Evolutionary conservation across 1,284 basidiomycete genomes (phyloP).

Genomic region (Takashimella tepidaria): DNA sequence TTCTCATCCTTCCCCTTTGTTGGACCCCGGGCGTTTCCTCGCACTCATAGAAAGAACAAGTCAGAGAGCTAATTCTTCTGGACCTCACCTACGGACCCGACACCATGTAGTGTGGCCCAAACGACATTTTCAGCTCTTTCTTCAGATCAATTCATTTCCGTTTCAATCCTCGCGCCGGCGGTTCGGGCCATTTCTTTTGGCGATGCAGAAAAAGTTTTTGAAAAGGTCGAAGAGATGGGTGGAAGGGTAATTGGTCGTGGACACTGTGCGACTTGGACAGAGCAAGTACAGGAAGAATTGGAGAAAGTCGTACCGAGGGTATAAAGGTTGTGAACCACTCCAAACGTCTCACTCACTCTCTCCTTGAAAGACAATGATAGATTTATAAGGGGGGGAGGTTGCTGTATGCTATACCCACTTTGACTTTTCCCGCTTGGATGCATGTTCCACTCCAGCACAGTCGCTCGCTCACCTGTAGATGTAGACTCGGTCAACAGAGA

Average conservation of each 20-base stretch:
- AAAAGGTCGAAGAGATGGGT: slow-evolving; percentile 9
- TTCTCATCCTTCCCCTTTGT: no score
- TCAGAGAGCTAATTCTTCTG: no score
- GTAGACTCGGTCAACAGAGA: no score
- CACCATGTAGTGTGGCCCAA: slow-evolving; percentile 22
- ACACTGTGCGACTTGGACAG: neutral
- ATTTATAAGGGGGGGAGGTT: no score
- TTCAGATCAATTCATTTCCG: slow-evolving; percentile 17
- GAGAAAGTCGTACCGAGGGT: neutral
- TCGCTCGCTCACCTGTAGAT: no score
- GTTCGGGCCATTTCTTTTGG: slow-evolving; percentile 20
- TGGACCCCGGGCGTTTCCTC: no score
- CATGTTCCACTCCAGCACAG: no score
- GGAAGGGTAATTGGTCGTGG: slow-evolving; percentile 9
- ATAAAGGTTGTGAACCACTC: neutral
- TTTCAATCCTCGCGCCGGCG: slow-evolving; percentile 22
- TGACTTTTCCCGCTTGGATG: no score
- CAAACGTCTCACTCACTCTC: neutral
- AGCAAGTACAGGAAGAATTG: neutral
- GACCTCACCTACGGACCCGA: no score
- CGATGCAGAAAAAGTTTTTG: slow-evolving; percentile 6
- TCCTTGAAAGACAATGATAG: no score
- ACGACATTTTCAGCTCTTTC: slow-evolving; percentile 27
- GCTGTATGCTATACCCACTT: no score
- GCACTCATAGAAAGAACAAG: no score